Conservation (phyloP, 495 filamentous ascomycete genomes). For the Hapsidospora chrysogenum region DNA sequence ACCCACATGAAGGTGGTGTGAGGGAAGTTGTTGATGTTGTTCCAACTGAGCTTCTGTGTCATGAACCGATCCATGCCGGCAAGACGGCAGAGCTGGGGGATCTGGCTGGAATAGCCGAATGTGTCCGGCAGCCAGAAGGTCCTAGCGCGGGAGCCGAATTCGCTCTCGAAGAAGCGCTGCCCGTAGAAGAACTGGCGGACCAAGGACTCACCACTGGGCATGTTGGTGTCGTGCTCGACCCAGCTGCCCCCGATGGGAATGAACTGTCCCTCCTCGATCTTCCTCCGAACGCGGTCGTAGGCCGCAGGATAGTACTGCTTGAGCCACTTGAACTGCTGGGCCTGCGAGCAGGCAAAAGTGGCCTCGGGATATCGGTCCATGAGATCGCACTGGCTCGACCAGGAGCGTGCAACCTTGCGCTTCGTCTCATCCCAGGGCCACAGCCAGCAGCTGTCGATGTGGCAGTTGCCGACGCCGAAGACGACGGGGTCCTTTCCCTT, state of each 20-base stretch:
- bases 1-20: constrained; percentile 99
- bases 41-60: constrained; percentile 84
- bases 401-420: constrained; percentile 87
- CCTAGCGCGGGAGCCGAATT: constrained; percentile 72
- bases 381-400: constrained; percentile 88
- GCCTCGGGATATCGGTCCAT: constrained; percentile 92
- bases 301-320: constrained; percentile 73
- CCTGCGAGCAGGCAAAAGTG: constrained; percentile 79
- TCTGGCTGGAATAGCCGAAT: constrained; percentile 88
- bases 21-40: constrained; percentile 98
- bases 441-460: constrained; percentile 95
- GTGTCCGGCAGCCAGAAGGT: constrained; percentile 98
- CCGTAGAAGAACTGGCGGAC: constrained; percentile 92
- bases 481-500: constrained; percentile 56
- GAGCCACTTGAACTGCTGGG: constrained; percentile 97
- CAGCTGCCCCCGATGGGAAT: constrained; percentile 93
- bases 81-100: constrained; percentile 81
- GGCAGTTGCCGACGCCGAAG: constrained; percentile 84
- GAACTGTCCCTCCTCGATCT: constrained; percentile 80
- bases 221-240: constrained; percentile 97
- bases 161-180: constrained; percentile 84
- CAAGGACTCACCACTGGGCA: constrained; percentile 88
- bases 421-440: constrained; percentile 99
- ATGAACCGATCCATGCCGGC: constrained; percentile 93
- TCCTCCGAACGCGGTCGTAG: constrained; percentile 77